Percentiles rank a stretch among this genome's conserved stretches.
Conservation (phyloP, 1,284 basidiomycete species). For the Microbotryum scabiosae region DNA sequence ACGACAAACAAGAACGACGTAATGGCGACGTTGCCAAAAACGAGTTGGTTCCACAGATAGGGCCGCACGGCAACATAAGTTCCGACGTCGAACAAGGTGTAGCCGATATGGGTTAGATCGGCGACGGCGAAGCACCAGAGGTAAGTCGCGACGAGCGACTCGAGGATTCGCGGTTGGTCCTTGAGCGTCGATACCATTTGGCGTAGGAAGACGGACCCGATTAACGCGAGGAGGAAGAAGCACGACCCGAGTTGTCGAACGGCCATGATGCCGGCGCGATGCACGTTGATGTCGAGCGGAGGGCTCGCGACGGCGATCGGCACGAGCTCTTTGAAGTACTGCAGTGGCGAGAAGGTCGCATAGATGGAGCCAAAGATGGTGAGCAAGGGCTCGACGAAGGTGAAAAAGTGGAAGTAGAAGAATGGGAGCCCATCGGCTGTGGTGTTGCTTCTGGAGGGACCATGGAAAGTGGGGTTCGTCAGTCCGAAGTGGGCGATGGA, state of each 20-base stretch:
- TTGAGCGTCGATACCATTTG: slow-evolving; percentile 33
- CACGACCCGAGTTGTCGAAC: slow-evolving; percentile 41
- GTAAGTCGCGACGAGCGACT: slow-evolving; percentile 36
- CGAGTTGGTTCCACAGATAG: slow-evolving; percentile 38
- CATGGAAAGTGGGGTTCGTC: too few relatives aligned
- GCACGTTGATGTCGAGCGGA: slow-evolving; percentile 27
- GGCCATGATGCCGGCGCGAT: slow-evolving; percentile 38
- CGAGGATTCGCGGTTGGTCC: slow-evolving; percentile 27
- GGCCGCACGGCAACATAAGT: background rate
- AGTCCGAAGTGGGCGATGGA: too few relatives aligned
- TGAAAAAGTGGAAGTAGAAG: slow-evolving; percentile 25
- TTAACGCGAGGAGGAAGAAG: slow-evolving; percentile 42
- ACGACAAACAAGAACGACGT: slow-evolving; percentile 37
- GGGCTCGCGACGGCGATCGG: slow-evolving; percentile 30
- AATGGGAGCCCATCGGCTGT: slow-evolving; percentile 3
- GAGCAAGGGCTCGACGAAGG: slow-evolving; percentile 31
- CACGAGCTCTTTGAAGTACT: slow-evolving; percentile 38
- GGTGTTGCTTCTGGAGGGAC: too few relatives aligned
- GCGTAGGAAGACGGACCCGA: slow-evolving; percentile 39
- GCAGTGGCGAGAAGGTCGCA: slow-evolving; percentile 37
- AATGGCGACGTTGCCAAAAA: slow-evolving; percentile 41
- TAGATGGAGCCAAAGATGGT: slow-evolving; percentile 39
- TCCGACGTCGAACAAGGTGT: slow-evolving; percentile 20
- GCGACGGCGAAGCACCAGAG: slow-evolving; percentile 40
- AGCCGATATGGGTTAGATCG: slow-evolving; percentile 35